Evolutionary conservation across 2,329 filamentous ascomycete genomes (phyloP).

Genomic region (Diplodia sapinea): DNA sequence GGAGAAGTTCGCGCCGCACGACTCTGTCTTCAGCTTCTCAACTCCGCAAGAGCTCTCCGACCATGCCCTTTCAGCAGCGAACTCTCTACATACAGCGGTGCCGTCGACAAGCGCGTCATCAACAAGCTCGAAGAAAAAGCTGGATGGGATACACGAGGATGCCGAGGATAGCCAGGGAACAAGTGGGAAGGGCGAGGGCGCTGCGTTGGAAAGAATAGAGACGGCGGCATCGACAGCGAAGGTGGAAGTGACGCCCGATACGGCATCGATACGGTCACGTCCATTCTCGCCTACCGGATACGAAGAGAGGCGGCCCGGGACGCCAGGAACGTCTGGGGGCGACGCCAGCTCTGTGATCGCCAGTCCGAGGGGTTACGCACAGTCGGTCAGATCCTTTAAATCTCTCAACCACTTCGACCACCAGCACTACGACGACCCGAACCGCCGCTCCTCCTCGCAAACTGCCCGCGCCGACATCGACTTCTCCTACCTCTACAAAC

Average conservation of each 20-base stretch:
- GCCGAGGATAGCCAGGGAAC: slow-evolving; percentile 67
- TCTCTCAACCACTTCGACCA: slow-evolving; percentile 31
- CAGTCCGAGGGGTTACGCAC: slow-evolving; percentile 33
- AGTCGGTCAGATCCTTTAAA: slow-evolving; percentile 31
- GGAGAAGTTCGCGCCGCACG: slow-evolving; percentile 79
- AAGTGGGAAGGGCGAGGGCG: slow-evolving; percentile 8
- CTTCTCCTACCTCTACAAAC: slow-evolving; percentile 63
- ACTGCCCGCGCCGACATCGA: slow-evolving; percentile 51
- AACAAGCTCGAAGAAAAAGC: slow-evolving; percentile 76
- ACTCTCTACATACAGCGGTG: slow-evolving; percentile 85
- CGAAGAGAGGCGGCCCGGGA: slow-evolving; percentile 22
- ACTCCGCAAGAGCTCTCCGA: slow-evolving; percentile 82
- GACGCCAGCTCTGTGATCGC: slow-evolving; percentile 37
- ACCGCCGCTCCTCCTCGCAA: slow-evolving; percentile 53
- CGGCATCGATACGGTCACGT: slow-evolving; percentile 20
- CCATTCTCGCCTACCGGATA: slow-evolving; percentile 23
- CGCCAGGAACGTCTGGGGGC: slow-evolving; percentile 24
- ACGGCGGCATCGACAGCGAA: slow-evolving; percentile 23
- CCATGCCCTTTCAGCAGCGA: slow-evolving; percentile 83
- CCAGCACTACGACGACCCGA: slow-evolving; percentile 37
- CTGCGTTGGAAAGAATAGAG: slow-evolving; percentile 22
- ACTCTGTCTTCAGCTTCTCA: slow-evolving; percentile 80
- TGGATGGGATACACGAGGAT: slow-evolving; percentile 95
- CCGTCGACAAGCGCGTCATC: slow-evolving; percentile 72
- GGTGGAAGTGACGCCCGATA: slow-evolving; percentile 30